Evolutionary conservation across 1,284 basidiomycete genomes (phyloP).

Genomic region (Trichosporon asahii): DNA sequence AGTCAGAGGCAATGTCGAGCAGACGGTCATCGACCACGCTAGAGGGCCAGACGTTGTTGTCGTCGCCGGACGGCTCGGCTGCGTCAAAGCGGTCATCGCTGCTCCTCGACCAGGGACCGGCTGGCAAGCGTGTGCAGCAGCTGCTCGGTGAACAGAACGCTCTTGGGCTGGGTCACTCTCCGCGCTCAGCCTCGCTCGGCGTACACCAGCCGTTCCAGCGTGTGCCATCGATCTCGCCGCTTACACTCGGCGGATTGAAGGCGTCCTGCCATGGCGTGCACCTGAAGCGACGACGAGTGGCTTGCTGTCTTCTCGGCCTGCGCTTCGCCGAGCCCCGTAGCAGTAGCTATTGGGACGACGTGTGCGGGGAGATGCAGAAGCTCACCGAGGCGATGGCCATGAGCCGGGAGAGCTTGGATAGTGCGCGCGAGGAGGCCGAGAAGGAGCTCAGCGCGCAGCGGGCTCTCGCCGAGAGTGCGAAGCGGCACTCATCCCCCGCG

Average conservation of each 20-base stretch:
- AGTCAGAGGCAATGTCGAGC: neutral
- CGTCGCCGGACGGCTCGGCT: neutral
- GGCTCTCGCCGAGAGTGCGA: neutral
- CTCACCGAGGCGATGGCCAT: conserved; percentile 25
- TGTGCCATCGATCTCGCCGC: conserved; percentile 33
- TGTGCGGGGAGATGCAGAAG: conserved; percentile 23
- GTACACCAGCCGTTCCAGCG: neutral
- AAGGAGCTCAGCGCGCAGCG: conserved; percentile 10
- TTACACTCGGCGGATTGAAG: conserved; percentile 42
- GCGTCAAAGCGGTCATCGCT: conserved; percentile 15
- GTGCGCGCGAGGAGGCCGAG: conserved; percentile 20
- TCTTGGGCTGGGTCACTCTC: neutral
- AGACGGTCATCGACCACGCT: conserved; percentile 12
- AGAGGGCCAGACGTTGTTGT: neutral
- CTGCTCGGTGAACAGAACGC: neutral
- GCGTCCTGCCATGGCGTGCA: conserved; percentile 43
- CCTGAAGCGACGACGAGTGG: conserved; percentile 38
- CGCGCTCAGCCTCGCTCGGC: neutral
- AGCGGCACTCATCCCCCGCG: neutral
- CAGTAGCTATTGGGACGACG: conserved; percentile 35
- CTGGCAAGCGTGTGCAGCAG: neutral
- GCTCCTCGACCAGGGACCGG: neutral
- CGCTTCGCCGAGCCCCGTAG: conserved; percentile 27
- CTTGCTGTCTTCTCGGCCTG: conserved; percentile 44
- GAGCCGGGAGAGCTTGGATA: conserved; percentile 28